These are phyloP conservation scores for Podaxis sp. DNA, from an alignment of 768 basidiomycete genomes.

Conservation along the genomic window DNA sequence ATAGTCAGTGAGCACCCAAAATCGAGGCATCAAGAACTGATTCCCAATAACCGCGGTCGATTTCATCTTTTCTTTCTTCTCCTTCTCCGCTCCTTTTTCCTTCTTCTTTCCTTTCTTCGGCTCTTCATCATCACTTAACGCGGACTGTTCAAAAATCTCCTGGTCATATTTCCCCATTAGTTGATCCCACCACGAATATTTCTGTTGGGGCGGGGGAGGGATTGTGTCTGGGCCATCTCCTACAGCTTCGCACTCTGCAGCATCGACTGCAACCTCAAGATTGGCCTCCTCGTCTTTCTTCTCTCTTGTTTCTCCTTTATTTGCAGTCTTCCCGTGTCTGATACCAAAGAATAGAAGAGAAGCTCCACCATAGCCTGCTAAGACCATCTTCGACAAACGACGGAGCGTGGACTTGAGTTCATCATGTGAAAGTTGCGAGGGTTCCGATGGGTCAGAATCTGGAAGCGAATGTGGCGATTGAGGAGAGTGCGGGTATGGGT, in stretches of 20 bases:
- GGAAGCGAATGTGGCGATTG: slow-evolving; percentile 16
- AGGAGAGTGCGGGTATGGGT: slow-evolving; percentile 7
- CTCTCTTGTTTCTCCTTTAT: slow-evolving; percentile 26
- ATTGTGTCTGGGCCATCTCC: slow-evolving; percentile 50
- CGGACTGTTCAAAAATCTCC: slow-evolving; percentile 77
- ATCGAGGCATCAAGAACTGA: slow-evolving; percentile 75
- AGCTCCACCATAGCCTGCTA: slow-evolving; percentile 85
- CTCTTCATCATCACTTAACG: slow-evolving; percentile 27
- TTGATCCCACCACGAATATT: slow-evolving; percentile 85
- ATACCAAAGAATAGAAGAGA: slow-evolving; percentile 81
- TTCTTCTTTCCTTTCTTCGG: slow-evolving; percentile 14
- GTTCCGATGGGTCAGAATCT: slow-evolving; percentile 18
- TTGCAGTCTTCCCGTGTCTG: slow-evolving; percentile 26
- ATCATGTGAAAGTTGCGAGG: slow-evolving; percentile 30
- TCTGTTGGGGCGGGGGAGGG: slow-evolving; percentile 32
- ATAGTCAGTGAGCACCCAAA: slow-evolving; percentile 87
- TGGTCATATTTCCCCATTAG: slow-evolving; percentile 78
- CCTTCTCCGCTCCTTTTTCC: slow-evolving; percentile 25
- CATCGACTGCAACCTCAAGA: slow-evolving; percentile 65
- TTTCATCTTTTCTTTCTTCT: slow-evolving; percentile 42
- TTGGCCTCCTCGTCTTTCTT: slow-evolving; percentile 59
- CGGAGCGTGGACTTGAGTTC: slow-evolving; percentile 73
- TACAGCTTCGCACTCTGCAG: slow-evolving; percentile 65
- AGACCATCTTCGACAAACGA: slow-evolving; percentile 77
- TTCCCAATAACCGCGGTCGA: slow-evolving; percentile 62